Evolutionary conservation across 441 rosid species (phyloP).

Genomic region (Arabidopsis lyrata): DNA sequence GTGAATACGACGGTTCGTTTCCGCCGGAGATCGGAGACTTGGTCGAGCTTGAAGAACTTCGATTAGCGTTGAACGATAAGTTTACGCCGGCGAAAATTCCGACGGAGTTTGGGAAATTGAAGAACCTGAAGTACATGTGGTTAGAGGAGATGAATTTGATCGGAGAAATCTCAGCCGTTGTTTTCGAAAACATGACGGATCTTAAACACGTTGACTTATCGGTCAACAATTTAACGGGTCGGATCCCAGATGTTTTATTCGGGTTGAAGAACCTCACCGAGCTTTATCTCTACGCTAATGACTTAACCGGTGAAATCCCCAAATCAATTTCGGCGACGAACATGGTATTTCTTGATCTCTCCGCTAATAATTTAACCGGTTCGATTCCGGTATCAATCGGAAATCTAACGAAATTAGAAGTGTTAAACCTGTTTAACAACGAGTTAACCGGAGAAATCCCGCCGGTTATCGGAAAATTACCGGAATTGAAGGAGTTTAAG

Average conservation of each 20-base stretch:
- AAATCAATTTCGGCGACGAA: slow-evolving; percentile 46
- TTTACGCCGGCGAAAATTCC: slow-evolving; percentile 69
- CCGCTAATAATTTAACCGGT: slow-evolving; percentile 64
- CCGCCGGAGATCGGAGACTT: slow-evolving; percentile 83
- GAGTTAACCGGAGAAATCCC: slow-evolving; percentile 70
- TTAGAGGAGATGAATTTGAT: slow-evolving; percentile 58
- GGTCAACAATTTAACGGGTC: slow-evolving; percentile 57
- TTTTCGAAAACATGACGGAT: slow-evolving; percentile 56
- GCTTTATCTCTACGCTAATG: slow-evolving; percentile 59
- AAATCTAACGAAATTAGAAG: slow-evolving; percentile 54
- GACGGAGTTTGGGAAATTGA: slow-evolving; percentile 59
- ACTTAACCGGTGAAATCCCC: slow-evolving; percentile 67
- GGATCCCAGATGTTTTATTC: slow-evolving; percentile 58
- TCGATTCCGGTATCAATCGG: slow-evolving; percentile 67
- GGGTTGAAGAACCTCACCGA: slow-evolving; percentile 54
- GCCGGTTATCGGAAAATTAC: slow-evolving; percentile 57
- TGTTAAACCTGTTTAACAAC: slow-evolving; percentile 54
- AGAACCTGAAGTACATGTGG: slow-evolving; percentile 59
- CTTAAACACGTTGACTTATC: slow-evolving; percentile 61
- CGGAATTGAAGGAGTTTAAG: slow-evolving; percentile 44
- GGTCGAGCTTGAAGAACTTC: slow-evolving; percentile 58
- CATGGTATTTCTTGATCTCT: slow-evolving; percentile 61
- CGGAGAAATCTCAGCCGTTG: slow-evolving; percentile 65
- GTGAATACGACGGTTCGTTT: slow-evolving; percentile 70
- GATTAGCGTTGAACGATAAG: slow-evolving; percentile 52